A percentile compares a stretch with the other conserved stretches of the same genome.
Conservation (phyloP, 257 asterid species). For the Lantana camara region DNA sequence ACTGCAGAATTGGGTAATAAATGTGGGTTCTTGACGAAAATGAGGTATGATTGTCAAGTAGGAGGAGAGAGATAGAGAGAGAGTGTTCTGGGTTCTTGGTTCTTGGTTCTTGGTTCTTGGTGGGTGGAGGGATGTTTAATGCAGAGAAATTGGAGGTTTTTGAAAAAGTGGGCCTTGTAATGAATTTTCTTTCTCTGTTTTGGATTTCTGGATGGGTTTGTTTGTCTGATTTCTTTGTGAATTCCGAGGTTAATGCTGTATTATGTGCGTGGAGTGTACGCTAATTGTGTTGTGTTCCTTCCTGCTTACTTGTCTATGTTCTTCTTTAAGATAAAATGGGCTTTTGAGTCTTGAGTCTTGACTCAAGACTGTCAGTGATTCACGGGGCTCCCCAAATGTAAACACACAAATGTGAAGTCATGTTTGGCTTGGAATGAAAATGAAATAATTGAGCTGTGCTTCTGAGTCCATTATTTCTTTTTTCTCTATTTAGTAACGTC, state of each 20-base stretch:
- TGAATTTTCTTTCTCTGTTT: slow-evolving; percentile 13
- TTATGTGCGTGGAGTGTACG: slow-evolving; percentile 27
- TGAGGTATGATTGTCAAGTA: too few species aligned
- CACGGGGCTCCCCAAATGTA: too few species aligned
- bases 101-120: too few species aligned
- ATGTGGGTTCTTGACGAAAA: background rate
- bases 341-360: too few species aligned
- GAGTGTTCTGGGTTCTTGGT: too few species aligned
- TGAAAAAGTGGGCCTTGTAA: slow-evolving; percentile 1
- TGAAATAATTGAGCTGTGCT: too few species aligned
- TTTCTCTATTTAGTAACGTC: too few species aligned
- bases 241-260: slow-evolving; percentile 37
- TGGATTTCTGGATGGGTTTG: slow-evolving; percentile 37
- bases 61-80: too few species aligned
- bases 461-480: too few species aligned
- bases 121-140: too few species aligned
- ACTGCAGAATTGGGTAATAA: background rate
- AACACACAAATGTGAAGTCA: too few species aligned
- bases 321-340: background rate
- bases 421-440: too few species aligned
- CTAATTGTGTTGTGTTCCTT: background rate
- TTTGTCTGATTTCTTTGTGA: slow-evolving; percentile 36
- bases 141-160: background rate
- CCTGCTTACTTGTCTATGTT: background rate
- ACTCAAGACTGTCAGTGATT: slow-evolving; percentile 27